phyloP scores from a whole-genome alignment of 768 basidiomycete species.

The Trametes elegans region DNA sequence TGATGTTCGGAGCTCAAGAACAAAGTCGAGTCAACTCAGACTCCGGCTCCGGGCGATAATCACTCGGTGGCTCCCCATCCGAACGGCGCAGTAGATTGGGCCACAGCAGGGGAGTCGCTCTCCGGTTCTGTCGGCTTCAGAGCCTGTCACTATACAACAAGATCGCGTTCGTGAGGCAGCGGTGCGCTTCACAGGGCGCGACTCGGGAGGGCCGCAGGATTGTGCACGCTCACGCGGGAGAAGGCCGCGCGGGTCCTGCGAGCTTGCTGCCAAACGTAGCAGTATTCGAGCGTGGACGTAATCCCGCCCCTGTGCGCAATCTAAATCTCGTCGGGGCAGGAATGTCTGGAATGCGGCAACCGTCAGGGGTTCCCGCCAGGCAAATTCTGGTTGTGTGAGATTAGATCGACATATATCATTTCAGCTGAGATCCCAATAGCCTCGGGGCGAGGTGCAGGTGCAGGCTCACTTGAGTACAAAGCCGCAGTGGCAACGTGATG shows the following conservation, averaged over 20 bases:
- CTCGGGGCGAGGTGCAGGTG: background rate
- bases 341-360: too few species aligned
- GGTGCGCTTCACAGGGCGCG: too few species aligned
- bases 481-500: slow-evolving; percentile 1
- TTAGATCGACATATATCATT: background rate
- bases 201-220: too few species aligned
- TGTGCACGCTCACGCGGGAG: background rate
- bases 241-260: too few species aligned
- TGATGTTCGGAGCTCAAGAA: background rate
- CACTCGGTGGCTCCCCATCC: background rate
- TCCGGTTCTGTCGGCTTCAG: background rate
- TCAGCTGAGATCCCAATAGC: background rate
- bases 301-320: too few species aligned
- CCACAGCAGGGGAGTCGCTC: background rate
- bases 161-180: too few species aligned
- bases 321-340: too few species aligned
- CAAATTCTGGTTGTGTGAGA: background rate
- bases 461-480: slow-evolving; percentile 4
- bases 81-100: background rate
- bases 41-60: background rate
- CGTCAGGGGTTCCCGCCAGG: too few species aligned
- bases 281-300: too few species aligned
- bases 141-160: too few species aligned
- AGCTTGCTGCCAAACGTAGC: too few species aligned
- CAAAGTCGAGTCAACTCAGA: background rate